Evolutionary conservation across 345 rosid species (phyloP), one percentile per base, ranked within the genome.

Genomic region (Ceriops tagal): DNA sequence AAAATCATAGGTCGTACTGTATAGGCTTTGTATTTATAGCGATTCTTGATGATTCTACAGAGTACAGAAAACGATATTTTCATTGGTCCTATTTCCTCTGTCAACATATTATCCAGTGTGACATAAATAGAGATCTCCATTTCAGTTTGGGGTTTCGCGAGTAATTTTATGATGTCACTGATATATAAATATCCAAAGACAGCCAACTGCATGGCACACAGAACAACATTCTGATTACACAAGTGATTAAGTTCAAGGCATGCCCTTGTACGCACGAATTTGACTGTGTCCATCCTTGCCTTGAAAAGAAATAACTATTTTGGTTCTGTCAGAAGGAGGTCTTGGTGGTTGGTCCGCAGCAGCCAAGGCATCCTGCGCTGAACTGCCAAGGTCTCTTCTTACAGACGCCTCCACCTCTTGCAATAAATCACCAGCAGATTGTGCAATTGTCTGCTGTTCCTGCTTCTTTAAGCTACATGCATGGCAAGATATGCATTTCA

Each of bases 201-300:
- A 63, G 47, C 6, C 18, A 64, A 46, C 47, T 43, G n/a, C 1
- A 71, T 20, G 39, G n/a, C 27, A 30, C 27, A 53, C 56, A 58
- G 32, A 39, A 27, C 64, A 21, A 16, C 61, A 10, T 70, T 19
- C 16, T 35, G 4, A 51, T 8, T 10, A 22, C 15, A n/a, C 31
- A 55, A 64, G 46, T 37, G 46, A 26, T 46, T 31, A 16, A 59
- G 13, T 58, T 22, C 8, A 10, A 53, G 56, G 69, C 39, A 53
- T 87, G 91, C 97, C 97, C 85, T 77, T 82, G 77, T 62, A 93
- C 7, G 88, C 71, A 61, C 97, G 91, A 68, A 79, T 83, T 58
- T 80, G 86, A 79, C 85, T 86, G 34, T 47, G 22, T 56, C 73
- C 98, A 56, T 81, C 86, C 82, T 88, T 87, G 77, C 81, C 92